Evolutionary conservation across 257 asterid species (phyloP).

Genomic region (Oldenlandia corymbosa): DNA sequence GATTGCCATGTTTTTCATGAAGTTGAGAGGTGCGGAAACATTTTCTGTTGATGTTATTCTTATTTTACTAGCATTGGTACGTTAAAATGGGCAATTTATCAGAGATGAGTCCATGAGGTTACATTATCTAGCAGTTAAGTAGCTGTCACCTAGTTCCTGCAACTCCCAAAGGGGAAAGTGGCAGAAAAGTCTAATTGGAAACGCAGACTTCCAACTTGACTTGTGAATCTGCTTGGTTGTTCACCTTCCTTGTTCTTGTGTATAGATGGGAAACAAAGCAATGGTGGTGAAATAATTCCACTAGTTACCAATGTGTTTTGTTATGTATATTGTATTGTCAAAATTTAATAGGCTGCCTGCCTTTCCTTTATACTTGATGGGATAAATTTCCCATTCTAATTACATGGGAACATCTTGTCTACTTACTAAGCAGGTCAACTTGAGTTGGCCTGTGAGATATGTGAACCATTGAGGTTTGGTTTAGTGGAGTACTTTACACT

Average conservation of each 20-base stretch:
- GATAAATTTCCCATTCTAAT: neutral
- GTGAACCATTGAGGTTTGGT: slow-evolving; percentile 88
- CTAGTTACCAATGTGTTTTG: no score
- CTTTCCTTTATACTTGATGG: neutral
- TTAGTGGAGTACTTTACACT: slow-evolving; percentile 79
- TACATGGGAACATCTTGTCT: no score
- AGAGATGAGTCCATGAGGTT: neutral
- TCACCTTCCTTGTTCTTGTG: no score
- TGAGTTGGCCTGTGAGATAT: slow-evolving; percentile 70
- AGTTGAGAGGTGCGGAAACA: neutral
- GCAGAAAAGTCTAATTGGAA: no score
- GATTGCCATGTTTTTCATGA: neutral
- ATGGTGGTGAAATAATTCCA: neutral
- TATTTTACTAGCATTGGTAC: neutral
- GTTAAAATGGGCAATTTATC: neutral
- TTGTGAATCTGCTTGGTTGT: neutral
- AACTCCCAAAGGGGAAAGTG: neutral
- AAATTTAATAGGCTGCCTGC: neutral
- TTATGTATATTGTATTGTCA: neutral
- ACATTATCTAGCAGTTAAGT: neutral
- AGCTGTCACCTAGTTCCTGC: neutral
- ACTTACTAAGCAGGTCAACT: slow-evolving; percentile 69
- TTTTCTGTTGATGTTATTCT: neutral
- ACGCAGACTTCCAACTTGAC: no score
- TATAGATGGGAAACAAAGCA: no score